A percentile compares a stretch with the other conserved stretches of the same genome.
Conservation (phyloP, 1,284 basidiomycete genomes). For the Trametes pubescens region DNA sequence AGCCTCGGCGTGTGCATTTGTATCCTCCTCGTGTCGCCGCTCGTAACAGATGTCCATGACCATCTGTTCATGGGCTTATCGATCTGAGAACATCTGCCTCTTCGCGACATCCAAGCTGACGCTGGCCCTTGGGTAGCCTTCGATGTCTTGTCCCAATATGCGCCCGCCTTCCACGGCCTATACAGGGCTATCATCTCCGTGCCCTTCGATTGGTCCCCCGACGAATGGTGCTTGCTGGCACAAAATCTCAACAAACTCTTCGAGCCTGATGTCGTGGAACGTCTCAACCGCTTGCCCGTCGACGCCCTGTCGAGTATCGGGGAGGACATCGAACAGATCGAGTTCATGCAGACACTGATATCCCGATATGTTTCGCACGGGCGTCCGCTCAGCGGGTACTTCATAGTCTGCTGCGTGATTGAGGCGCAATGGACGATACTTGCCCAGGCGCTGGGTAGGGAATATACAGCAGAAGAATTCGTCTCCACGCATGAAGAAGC, state of each 20-base stretch:
- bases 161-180: constrained; percentile 86
- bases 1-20: too few species aligned
- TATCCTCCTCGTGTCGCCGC: too few species aligned
- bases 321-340: constrained; percentile 57
- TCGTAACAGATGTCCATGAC: too few species aligned
- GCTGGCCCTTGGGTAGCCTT: constrained; percentile 55
- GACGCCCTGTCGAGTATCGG: constrained; percentile 66
- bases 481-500: constrained; percentile 63
- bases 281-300: constrained; percentile 71
- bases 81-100: too few species aligned
- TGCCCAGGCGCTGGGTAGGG: constrained; percentile 74
- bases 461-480: constrained; percentile 39
- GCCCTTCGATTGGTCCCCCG: constrained; percentile 75
- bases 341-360: constrained; percentile 76
- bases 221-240: constrained; percentile 72
- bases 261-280: constrained; percentile 66
- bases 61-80: too few species aligned
- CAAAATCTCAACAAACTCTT: constrained; percentile 64
- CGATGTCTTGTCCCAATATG: constrained; percentile 76
- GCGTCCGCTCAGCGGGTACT: constrained; percentile 86
- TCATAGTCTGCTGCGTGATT: constrained; percentile 85
- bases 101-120: not conserved
- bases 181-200: constrained; percentile 87
- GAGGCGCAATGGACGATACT: constrained; percentile 87
- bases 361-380: constrained; percentile 79